A percentile compares a stretch with the other conserved stretches of the same genome.
Conservation (phyloP, 108 stramenopile genomes). For the Cyclotella sp. region DNA sequence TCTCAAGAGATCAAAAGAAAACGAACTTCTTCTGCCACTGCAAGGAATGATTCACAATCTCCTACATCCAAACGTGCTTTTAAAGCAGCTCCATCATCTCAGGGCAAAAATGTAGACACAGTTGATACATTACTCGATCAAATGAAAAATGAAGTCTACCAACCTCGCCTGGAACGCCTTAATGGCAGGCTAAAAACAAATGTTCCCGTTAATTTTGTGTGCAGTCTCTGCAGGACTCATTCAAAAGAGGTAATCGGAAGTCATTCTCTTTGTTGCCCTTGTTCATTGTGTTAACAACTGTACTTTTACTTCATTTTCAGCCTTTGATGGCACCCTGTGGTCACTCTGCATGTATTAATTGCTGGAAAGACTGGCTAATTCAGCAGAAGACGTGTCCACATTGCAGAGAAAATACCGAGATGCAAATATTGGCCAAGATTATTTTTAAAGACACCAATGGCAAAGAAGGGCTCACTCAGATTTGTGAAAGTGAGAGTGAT, state of each 20-base stretch:
- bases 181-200: conserved; percentile 3
- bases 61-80: neutral
- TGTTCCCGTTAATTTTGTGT: neutral
- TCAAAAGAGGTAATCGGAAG: neutral
- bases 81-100: neutral
- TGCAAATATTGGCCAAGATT: conserved; percentile 51
- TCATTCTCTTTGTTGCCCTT: conserved; percentile 8
- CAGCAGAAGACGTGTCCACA: conserved; percentile 62
- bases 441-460: conserved; percentile 51
- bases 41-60: no score
- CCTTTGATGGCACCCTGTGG: conserved; percentile 70
- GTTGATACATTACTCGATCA: neutral
- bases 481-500: conserved; percentile 45
- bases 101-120: neutral
- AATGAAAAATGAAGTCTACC: neutral
- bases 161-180: neutral
- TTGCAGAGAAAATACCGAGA: conserved; percentile 55
- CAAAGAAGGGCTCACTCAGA: conserved; percentile 45
- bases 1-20: neutral
- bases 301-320: conserved; percentile 13
- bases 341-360: conserved; percentile 59
- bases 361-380: conserved; percentile 79
- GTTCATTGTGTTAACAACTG: conserved; percentile 6
- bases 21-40: neutral
- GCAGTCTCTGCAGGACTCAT: conserved; percentile 12